These are phyloP conservation scores for Brassica incana DNA, from an alignment of 345 rosid genomes.

Conservation along the genomic window DNA sequence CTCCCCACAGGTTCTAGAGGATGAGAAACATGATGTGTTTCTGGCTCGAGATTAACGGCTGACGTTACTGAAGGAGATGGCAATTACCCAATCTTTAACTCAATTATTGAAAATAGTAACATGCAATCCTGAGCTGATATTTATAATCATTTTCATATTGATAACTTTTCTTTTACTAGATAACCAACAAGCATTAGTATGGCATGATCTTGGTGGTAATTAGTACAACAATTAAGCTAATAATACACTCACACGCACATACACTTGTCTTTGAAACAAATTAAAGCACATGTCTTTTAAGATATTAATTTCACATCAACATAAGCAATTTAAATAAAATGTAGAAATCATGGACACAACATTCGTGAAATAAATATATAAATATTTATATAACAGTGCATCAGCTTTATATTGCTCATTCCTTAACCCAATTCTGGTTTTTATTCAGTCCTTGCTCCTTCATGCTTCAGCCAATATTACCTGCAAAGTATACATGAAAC, in stretches of 20 bases:
- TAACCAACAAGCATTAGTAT: background rate
- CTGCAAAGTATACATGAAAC: constrained; percentile 17
- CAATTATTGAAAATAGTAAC: background rate
- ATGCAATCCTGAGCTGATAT: background rate
- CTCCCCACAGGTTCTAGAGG: background rate
- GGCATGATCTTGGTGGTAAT: no score
- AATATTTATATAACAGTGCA: constrained; percentile 13
- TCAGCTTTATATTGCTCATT: constrained; percentile 27
- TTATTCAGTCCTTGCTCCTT: constrained; percentile 27
- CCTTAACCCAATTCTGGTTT: constrained; percentile 30
- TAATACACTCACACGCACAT: constrained; percentile 15
- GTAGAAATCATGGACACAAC: constrained; percentile 12
- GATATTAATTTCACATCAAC: constrained; percentile 25
- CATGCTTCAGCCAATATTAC: constrained; percentile 29
- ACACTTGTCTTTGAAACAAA: background rate
- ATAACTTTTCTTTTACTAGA: background rate
- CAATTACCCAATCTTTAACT: background rate
- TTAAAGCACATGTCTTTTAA: constrained; percentile 20
- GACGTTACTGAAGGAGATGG: background rate
- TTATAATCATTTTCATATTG: background rate
- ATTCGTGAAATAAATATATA: constrained; percentile 26
- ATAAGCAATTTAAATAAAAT: constrained; percentile 21
- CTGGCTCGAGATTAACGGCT: background rate
- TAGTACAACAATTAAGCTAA: background rate
- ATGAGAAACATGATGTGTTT: background rate